These are phyloP conservation scores for Boletellus emodensis DNA, from an alignment of 768 basidiomycete species.

Conservation along the genomic window DNA sequence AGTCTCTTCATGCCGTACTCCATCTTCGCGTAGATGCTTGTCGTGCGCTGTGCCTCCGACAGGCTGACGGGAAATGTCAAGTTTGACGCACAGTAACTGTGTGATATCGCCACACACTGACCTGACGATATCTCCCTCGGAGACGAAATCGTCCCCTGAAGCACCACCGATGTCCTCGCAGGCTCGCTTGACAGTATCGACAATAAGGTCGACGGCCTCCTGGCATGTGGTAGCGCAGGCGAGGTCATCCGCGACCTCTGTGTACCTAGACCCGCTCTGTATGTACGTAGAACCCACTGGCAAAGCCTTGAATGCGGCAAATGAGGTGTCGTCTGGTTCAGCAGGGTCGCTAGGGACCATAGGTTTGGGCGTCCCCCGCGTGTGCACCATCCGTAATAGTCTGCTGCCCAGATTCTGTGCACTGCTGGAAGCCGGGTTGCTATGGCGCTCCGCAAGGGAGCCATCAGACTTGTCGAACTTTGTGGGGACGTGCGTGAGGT, in stretches of 20 bases:
- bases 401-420: conserved; percentile 7
- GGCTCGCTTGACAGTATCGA: conserved; percentile 62
- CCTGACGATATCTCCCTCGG: conserved; percentile 77
- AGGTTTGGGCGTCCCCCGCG: conserved; percentile 19
- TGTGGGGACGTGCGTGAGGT: conserved; percentile 32
- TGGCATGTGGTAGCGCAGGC: conserved; percentile 62
- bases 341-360: conserved; percentile 34
- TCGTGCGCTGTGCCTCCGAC: conserved; percentile 79
- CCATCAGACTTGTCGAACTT: neutral
- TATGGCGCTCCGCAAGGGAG: neutral
- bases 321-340: conserved; percentile 40
- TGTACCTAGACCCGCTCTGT: conserved; percentile 42
- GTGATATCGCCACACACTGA: conserved; percentile 28
- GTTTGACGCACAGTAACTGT: neutral
- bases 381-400: conserved; percentile 29
- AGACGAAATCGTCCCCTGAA: conserved; percentile 45
- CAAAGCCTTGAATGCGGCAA: conserved; percentile 76
- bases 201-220: conserved; percentile 73
- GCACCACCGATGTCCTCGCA: conserved; percentile 59
- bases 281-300: conserved; percentile 60
- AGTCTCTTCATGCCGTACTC: conserved; percentile 90
- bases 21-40: conserved; percentile 85
- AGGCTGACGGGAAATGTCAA: conserved; percentile 44
- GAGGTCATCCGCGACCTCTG: conserved; percentile 60
- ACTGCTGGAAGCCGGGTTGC: neutral